Evolutionary conservation across 257 asterid genomes (phyloP), one percentile per base, ranked within the genome.

Genomic region (Capsicum chinense): DNA sequence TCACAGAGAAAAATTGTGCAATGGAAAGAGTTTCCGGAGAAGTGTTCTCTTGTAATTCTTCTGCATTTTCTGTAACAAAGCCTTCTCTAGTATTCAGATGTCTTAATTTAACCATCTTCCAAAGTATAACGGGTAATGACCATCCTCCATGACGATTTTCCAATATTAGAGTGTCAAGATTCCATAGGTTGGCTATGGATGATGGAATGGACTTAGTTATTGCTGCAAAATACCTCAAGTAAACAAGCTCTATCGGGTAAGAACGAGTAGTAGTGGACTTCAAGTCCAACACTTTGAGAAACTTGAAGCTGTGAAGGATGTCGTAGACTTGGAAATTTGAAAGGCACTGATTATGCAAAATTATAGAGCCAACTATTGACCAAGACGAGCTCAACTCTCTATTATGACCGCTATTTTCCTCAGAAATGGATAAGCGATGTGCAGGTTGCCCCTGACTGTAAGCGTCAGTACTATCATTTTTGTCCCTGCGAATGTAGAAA

Each of bases 281-380:
- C 14, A 87, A 47, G 56, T 84, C 71, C 71, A 84, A 85, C 64
- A 84, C 89, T 50, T 62, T 64, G 0, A 87, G 63, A 13, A 83
- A 79, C 66, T 63, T 81, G 42, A 52, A 83, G 37, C 8, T 56
- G 58, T 17, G 47, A 44, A 73, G 21, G 9, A 57, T 57, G 62
- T 2, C 6, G 19, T 5, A 57, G 9, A 57, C 9, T 15, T 57
- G 62, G 62, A 14, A 57, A 57, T 15, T 15, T 5, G 62, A 13
- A 4, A 57, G 9, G 62, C 62, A 57, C 8, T 57, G 3, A 16
- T 15, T 57, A 16, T 57, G 62, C 62, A 16, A 57, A 57, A 57
- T 57, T 57, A 57, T 57, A 5, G 62, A 57, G 62, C 21, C 21
- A 57, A 57, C 62, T 15, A 15, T 9, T 15, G 62, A 57, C 62